phyloP scores from a whole-genome alignment of 2,329 filamentous ascomycete genomes.

The Thermothelomyces thermophilus region DNA sequence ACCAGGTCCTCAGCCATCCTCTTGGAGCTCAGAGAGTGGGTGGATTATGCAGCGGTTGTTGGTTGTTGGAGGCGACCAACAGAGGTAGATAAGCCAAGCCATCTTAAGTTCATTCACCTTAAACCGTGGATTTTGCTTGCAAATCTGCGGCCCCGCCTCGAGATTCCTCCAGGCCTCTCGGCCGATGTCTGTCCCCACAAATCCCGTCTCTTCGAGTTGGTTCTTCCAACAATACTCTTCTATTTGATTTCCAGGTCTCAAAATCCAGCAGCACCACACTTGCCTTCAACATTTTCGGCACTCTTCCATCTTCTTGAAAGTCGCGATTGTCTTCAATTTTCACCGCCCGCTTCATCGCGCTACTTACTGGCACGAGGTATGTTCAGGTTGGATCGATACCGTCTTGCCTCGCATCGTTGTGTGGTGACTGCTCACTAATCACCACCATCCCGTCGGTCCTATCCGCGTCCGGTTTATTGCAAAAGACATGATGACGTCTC shows the following conservation, averaged over 20 bases:
- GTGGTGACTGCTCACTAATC: background rate
- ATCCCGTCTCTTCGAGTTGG: background rate
- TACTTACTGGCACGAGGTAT: background rate
- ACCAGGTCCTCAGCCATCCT: background rate
- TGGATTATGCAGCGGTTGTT: too few species aligned
- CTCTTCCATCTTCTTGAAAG: background rate
- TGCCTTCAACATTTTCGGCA: slow-evolving; percentile 1
- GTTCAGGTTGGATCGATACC: background rate
- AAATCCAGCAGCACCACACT: background rate
- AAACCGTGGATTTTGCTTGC: background rate
- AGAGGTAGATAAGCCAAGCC: too few species aligned
- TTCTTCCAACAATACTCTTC: background rate
- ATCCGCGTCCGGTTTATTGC: background rate
- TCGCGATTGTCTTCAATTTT: background rate
- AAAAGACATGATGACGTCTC: slow-evolving; percentile 1
- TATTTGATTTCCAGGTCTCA: background rate
- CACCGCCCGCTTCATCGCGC: background rate
- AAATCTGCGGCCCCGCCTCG: background rate
- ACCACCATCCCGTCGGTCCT: background rate
- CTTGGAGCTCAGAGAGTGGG: too few species aligned
- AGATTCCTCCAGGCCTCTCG: background rate
- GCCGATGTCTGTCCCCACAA: background rate
- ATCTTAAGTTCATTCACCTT: too few species aligned
- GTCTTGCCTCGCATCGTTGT: background rate
- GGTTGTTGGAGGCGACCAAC: too few species aligned